Evolutionary conservation across 1,284 basidiomycete genomes (phyloP), one percentile per base, ranked within the genome.

Genomic region (Boletellus deceptivus): DNA sequence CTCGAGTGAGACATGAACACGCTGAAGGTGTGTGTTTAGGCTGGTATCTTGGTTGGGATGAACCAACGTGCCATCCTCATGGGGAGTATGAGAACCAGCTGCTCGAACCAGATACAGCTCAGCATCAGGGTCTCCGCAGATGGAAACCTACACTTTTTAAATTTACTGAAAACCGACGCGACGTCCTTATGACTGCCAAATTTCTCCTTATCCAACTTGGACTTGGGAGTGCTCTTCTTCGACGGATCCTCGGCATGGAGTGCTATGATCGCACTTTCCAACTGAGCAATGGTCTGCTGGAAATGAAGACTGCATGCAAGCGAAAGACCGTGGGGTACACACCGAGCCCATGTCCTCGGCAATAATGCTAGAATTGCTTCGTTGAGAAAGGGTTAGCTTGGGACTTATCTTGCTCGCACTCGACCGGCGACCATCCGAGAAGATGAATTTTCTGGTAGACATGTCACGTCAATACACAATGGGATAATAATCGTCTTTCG

Each of bases 341-440:
- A 86, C 84, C 54, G 57, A 63, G 36, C 76, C 76, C 73, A 89
- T 84, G 60, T 84, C 82, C 41, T 87, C 84, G 13, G 80, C 70
- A 49, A 86, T 69, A 20, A 64, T 57, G 14, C 71, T 75, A 6
- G 78, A 75, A 57, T 75, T 78, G 59, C 68, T 78, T 49, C 77
- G 51, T 59, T 76, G 44, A 68, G 56, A 58, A 67, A 75, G 48
- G 68, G 72, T 57, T 72, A 73, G 35, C 72, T 72, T 55, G 48
- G 60, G 57, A 50, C 53, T 41, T 63, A 64, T 44, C 74, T 72
- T 56, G 72, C 60, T 52, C 60, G 60, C 64, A 14, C 81, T 82
- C 50, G 75, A 78, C 50, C 75, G 77, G 27, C 78, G 72, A 55
- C 81, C 76, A 47, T 78, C 70, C 36, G 72, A 64, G 9, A 71